Evolutionary conservation across 2,329 filamentous ascomycete genomes (phyloP), one percentile per base, ranked within the genome.

Genomic region (Didymella segeticola): DNA sequence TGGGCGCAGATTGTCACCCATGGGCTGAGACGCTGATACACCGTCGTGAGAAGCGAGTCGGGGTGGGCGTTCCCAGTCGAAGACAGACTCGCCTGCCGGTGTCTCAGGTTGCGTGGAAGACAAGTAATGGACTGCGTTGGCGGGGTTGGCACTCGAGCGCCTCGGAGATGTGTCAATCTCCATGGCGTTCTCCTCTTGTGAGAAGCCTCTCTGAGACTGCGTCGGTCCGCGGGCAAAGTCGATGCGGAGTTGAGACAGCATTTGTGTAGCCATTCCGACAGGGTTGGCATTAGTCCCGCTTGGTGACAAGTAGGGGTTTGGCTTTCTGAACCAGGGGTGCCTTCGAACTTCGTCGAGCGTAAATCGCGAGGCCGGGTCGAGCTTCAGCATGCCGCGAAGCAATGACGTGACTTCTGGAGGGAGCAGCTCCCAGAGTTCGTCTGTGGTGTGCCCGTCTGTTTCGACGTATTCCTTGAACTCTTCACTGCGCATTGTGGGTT

Each of bases 241-340:
- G 71, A 99, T 96, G 59, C 86, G 89, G 14, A 99, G 84, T 49
- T 87, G 89, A 71, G 96, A 91, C 48, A 99, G 87, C 91, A 99
- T 96, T 69, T 91, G 87, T 0, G 95, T 96, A n/a, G 95, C 95
- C 39, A 99, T 82, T 48, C 86, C 85, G 57, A 98, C 80, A 1
- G 91, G 90, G 66, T 98, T 91, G 10, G 84, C 84, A 27, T 93
- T 83, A 60, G 82, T 86, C 62, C 93, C 93, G 56, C 92, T 88
- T 1, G 83, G 69, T 4, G 87, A 86, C 43, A 98, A 82, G 65
- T 92, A 88, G 26, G 82, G 83, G 73, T 98, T 99, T 55, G 82
- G 82, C 38, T 91, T 85, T 3, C 91, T 97, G 72, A 91, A 97
- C 95, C 95, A 99, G 1, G 93, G 93, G 75, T 99, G 95, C 60